These are phyloP conservation scores for Leersia perrieri DNA, from an alignment of 176 grass and related monocot genomes.

Conservation along the genomic window DNA sequence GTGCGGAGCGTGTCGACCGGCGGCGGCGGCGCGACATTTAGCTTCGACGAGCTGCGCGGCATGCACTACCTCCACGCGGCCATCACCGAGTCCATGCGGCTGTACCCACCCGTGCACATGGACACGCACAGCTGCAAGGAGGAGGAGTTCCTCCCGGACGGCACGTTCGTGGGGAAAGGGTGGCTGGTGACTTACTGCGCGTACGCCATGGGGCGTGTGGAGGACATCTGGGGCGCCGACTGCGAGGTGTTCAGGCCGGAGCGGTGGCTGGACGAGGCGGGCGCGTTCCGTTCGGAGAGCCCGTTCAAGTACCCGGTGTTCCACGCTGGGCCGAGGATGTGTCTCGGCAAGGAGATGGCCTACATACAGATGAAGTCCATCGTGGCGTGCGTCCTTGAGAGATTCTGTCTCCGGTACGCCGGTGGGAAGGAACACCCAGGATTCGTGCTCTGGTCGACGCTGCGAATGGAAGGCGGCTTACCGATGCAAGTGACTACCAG, in stretches of 20 bases:
- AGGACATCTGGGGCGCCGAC: slow-evolving; percentile 57
- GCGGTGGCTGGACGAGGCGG: slow-evolving; percentile 55
- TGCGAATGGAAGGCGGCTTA: slow-evolving; percentile 58
- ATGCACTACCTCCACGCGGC: slow-evolving; percentile 71
- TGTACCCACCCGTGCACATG: slow-evolving; percentile 63
- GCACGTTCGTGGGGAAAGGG: slow-evolving; percentile 51
- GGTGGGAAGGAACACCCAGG: slow-evolving; percentile 27
- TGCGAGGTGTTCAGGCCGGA: slow-evolving; percentile 58
- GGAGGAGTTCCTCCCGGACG: slow-evolving; percentile 53
- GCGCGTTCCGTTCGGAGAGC: slow-evolving; percentile 54
- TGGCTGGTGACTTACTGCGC: slow-evolving; percentile 50
- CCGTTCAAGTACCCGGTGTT: slow-evolving; percentile 55
- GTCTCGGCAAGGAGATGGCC: slow-evolving; percentile 78
- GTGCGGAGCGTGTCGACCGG: not conserved
- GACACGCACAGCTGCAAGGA: slow-evolving; percentile 46
- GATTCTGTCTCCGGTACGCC: slow-evolving; percentile 35
- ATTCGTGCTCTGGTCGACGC: slow-evolving; percentile 43
- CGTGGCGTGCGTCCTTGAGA: slow-evolving; percentile 46
- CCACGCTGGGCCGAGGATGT: slow-evolving; percentile 61
- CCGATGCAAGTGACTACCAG: slow-evolving; percentile 30
- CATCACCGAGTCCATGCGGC: slow-evolving; percentile 61
- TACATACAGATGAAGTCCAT: slow-evolving; percentile 81
- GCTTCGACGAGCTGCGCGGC: slow-evolving; percentile 49
- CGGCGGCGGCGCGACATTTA: slow-evolving; percentile 3
- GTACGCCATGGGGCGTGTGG: slow-evolving; percentile 49